Percentiles rank a stretch among this genome's conserved stretches.
Conservation (phyloP, 2,329 filamentous ascomycete species). For the Exserohilum turcica region DNA sequence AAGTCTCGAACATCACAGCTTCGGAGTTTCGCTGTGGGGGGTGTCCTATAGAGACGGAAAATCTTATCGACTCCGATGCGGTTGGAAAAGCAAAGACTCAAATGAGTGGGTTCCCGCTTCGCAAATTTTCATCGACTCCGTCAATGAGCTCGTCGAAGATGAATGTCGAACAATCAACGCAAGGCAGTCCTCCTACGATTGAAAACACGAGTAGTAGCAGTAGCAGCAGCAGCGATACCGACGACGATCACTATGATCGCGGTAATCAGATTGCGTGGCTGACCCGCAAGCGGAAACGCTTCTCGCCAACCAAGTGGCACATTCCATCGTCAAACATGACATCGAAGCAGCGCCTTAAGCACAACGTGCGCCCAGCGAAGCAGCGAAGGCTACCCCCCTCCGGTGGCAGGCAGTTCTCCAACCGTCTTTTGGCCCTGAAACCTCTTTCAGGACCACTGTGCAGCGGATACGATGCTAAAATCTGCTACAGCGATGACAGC, state of each 20-base stretch:
- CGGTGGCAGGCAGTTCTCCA: not conserved
- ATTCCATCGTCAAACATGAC: not conserved
- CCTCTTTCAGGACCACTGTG: not conserved
- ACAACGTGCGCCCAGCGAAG: not conserved
- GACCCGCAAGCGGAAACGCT: slow-evolving; percentile 14
- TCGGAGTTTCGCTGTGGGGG: slow-evolving; percentile 7
- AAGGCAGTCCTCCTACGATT: slow-evolving; percentile 7
- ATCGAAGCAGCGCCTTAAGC: slow-evolving; percentile 2
- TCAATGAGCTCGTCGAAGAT: slow-evolving; percentile 12
- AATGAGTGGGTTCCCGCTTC: slow-evolving; percentile 7
- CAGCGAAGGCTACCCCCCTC: slow-evolving; percentile 3
- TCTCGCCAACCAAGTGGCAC: not conserved
- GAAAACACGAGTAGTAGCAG: slow-evolving; percentile 14
- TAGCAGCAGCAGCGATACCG: slow-evolving; percentile 10
- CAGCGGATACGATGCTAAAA: slow-evolving; percentile 2
- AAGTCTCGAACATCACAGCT: slow-evolving; percentile 9
- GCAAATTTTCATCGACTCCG: slow-evolving; percentile 8
- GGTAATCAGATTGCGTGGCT: slow-evolving; percentile 9
- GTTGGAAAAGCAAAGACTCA: slow-evolving; percentile 7
- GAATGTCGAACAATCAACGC: slow-evolving; percentile 12
- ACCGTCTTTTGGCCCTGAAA: not conserved
- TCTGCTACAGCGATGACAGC: slow-evolving; percentile 5
- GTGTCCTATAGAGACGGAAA: slow-evolving; percentile 2
- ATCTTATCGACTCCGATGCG: slow-evolving; percentile 1
- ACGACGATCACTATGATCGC: slow-evolving; percentile 4